Evolutionary conservation across 1,139 yeast species (phyloP).

Genomic region (Pichia sp.): DNA sequence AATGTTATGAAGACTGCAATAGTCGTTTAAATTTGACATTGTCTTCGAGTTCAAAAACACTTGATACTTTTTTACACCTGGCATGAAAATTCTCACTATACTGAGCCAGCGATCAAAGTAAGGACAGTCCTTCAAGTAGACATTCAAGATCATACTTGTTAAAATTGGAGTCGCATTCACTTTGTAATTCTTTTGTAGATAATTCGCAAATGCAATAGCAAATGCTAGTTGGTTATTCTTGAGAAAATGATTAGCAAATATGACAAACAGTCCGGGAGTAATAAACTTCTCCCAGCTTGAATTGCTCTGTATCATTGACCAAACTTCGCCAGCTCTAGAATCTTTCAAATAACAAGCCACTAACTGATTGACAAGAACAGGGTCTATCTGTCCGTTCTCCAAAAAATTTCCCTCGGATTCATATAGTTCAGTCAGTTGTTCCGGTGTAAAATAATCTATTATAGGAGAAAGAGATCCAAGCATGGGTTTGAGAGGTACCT

Average conservation of each 20-base stretch:
- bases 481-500: constrained; percentile 22
- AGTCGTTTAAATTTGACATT: constrained; percentile 20
- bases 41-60: constrained; percentile 14
- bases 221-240: constrained; percentile 20
- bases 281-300: not conserved
- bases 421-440: constrained; percentile 18
- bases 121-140: constrained; percentile 18
- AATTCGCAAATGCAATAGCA: constrained; percentile 26
- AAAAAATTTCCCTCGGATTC: constrained; percentile 13
- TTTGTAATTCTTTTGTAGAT: constrained; percentile 13
- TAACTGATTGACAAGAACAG: constrained; percentile 21
- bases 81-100: constrained; percentile 15
- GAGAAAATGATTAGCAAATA: constrained; percentile 22
- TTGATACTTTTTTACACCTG: constrained; percentile 8
- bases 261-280: constrained; percentile 20
- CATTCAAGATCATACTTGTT: constrained; percentile 20
- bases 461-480: constrained; percentile 16
- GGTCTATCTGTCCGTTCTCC: constrained; percentile 5
- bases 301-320: constrained; percentile 13
- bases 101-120: constrained; percentile 27
- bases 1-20: constrained; percentile 23
- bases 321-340: constrained; percentile 19
- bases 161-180: constrained; percentile 14
- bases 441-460: constrained; percentile 12
- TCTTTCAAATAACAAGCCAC: constrained; percentile 20